A percentile compares a stretch with the other conserved stretches of the same genome.
Conservation (phyloP, 352 stramenopile species). For the Phytophthora pisi region DNA sequence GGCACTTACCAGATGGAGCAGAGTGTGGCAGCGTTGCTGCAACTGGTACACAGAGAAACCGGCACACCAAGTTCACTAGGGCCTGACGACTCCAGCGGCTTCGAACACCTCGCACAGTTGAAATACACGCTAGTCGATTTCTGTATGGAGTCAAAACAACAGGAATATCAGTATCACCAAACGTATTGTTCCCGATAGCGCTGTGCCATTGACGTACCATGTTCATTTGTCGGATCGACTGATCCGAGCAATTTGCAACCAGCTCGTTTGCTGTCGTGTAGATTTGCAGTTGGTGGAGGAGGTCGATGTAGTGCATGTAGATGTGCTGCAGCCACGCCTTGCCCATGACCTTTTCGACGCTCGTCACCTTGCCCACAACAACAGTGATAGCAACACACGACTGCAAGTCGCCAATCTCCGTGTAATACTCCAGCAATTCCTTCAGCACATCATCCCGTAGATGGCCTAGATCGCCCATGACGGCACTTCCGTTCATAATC, state of each 20-base stretch:
- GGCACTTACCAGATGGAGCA: slow-evolving; percentile 86
- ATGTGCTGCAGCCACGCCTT: slow-evolving; percentile 90
- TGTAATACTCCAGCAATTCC: slow-evolving; percentile 89
- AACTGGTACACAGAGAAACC: slow-evolving; percentile 65
- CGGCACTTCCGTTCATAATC: slow-evolving; percentile 78
- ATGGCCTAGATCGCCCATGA: slow-evolving; percentile 75
- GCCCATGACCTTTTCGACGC: slow-evolving; percentile 83
- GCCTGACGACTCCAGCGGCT: slow-evolving; percentile 62
- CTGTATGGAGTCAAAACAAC: slow-evolving; percentile 33
- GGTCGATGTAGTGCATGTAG: slow-evolving; percentile 91
- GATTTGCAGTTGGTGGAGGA: slow-evolving; percentile 87
- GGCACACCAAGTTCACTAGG: slow-evolving; percentile 35
- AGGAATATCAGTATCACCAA: slow-evolving; percentile 17
- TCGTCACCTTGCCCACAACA: slow-evolving; percentile 73
- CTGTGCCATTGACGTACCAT: slow-evolving; percentile 54
- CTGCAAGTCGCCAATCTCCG: slow-evolving; percentile 86
- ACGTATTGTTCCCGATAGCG: background rate
- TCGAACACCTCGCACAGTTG: slow-evolving; percentile 81
- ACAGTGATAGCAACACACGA: slow-evolving; percentile 80
- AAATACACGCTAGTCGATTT: slow-evolving; percentile 90
- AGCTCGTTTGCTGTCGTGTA: slow-evolving; percentile 89
- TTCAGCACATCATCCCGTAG: slow-evolving; percentile 82
- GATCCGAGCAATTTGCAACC: slow-evolving; percentile 83
- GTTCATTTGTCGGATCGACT: slow-evolving; percentile 91
- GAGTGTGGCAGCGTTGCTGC: slow-evolving; percentile 71